phyloP scores from a whole-genome alignment of 345 rosid species.

The Gossypium longicalyx region DNA sequence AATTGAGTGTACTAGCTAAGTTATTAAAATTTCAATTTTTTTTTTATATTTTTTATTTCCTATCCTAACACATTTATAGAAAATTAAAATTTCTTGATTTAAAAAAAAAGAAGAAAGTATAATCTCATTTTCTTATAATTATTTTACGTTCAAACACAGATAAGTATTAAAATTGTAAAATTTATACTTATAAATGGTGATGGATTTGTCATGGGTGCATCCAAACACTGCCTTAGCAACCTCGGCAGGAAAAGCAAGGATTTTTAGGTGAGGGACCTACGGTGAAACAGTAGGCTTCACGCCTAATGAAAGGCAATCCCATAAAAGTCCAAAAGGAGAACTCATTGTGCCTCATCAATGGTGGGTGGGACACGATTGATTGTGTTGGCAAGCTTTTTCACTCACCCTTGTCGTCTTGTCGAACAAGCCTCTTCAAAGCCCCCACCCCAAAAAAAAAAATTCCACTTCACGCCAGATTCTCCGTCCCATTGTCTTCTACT shows the following conservation, averaged over 20 bases:
- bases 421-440: slow-evolving; percentile 27
- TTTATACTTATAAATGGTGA: too few species aligned
- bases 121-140: too few species aligned
- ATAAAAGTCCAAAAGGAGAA: slow-evolving; percentile 59
- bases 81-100: too few species aligned
- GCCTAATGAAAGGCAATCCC: slow-evolving; percentile 55
- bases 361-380: slow-evolving; percentile 55
- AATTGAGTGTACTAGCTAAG: too few species aligned
- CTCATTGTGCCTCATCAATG: slow-evolving; percentile 53
- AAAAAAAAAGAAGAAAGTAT: rapidly evolving
- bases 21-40: too few species aligned
- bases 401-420: slow-evolving; percentile 45
- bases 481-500: slow-evolving; percentile 55
- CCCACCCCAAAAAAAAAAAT: background rate
- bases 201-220: background rate
- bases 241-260: slow-evolving; percentile 10
- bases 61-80: too few species aligned
- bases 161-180: too few species aligned
- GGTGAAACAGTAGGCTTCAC: slow-evolving; percentile 37
- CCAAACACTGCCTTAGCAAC: background rate
- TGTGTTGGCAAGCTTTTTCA: slow-evolving; percentile 38
- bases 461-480: slow-evolving; percentile 48
- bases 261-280: slow-evolving; percentile 33
- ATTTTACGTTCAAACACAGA: too few species aligned
- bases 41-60: too few species aligned